A percentile compares a stretch with the other conserved stretches of the same genome.
Evolutionary conservation across 176 grass and related monocot genomes (phyloP).

Genomic region (Metroxylon sagu): DNA sequence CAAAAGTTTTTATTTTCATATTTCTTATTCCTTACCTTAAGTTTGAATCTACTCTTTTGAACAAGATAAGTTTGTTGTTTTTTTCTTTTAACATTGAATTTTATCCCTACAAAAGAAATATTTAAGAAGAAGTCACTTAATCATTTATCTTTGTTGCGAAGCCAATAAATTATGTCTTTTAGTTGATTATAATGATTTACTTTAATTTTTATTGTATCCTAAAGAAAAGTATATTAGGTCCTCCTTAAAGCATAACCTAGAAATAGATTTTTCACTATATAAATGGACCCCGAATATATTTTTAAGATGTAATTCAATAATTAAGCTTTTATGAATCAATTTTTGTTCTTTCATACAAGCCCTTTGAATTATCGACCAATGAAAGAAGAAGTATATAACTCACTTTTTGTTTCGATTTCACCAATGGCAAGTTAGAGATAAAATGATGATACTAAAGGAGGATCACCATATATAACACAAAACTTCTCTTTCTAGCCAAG

Average conservation of each 20-base stretch:
- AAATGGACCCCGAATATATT: not conserved
- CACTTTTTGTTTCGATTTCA: not conserved
- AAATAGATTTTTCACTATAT: not conserved
- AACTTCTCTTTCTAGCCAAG: too few species aligned
- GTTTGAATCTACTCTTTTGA: too few species aligned
- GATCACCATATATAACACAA: not conserved
- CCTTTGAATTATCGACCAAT: not conserved
- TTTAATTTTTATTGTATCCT: not conserved
- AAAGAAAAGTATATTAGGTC: not conserved
- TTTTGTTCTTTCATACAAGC: constrained; percentile 5
- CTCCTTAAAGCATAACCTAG: not conserved
- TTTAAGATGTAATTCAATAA: not conserved
- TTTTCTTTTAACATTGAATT: too few species aligned
- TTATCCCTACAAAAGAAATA: too few species aligned
- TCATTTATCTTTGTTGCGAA: too few species aligned
- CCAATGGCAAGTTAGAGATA: not conserved
- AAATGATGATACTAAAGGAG: not conserved
- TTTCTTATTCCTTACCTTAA: too few species aligned
- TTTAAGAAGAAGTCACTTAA: too few species aligned
- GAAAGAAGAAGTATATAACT: not conserved
- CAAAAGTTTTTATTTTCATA: too few species aligned
- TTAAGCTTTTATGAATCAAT: constrained; percentile 4
- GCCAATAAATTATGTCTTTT: too few species aligned
- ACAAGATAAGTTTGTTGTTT: too few species aligned
- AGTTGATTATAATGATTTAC: not conserved